Evolutionary conservation across 257 asterid species (phyloP).

Genomic region (Anisodus tanguticus): DNA sequence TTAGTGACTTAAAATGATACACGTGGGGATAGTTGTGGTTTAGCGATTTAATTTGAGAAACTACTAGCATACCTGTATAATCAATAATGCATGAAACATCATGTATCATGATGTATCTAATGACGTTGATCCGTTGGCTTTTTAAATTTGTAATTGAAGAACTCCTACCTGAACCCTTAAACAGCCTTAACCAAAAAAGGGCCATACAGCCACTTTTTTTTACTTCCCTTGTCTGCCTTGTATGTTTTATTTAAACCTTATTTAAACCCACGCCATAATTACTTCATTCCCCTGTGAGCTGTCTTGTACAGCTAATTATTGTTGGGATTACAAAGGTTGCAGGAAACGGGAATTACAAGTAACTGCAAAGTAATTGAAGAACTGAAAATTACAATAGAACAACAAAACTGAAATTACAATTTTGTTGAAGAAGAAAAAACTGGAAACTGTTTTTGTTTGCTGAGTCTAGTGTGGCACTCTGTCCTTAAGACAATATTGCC

Average conservation of each 20-base stretch:
- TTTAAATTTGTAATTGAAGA: background rate
- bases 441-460: too few relatives aligned
- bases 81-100: background rate
- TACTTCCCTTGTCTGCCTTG: background rate
- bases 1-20: background rate
- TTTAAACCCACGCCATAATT: background rate
- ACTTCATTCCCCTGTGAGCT: background rate
- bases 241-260: background rate
- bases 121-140: background rate
- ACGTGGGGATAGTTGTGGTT: background rate
- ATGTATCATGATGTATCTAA: background rate
- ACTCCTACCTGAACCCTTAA: background rate
- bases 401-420: too few relatives aligned
- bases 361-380: too few relatives aligned
- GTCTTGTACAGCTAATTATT: background rate
- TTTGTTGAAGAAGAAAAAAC: too few relatives aligned
- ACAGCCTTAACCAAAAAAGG: constrained; percentile 12
- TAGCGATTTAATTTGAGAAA: background rate
- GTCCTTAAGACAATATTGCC: too few relatives aligned
- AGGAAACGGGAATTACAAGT: too few relatives aligned
- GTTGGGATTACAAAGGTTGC: too few relatives aligned
- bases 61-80: background rate
- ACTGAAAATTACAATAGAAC: too few relatives aligned
- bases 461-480: too few relatives aligned
- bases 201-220: background rate